Percentiles rank a stretch among this genome's conserved stretches.
Conservation (phyloP, 805 yeast genomes). For the Komagataella pseudopastoris region DNA sequence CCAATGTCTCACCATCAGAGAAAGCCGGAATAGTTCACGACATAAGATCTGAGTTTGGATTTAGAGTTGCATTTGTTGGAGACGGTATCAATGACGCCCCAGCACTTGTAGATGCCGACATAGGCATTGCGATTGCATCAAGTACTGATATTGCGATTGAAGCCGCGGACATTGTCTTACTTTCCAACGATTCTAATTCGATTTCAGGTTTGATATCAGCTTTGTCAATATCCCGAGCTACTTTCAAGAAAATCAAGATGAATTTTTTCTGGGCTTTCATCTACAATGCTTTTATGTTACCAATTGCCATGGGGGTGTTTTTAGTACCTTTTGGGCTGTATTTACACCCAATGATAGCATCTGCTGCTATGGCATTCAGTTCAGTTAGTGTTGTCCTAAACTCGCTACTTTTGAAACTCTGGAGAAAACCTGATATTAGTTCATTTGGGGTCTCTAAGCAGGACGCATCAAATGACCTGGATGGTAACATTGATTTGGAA, state of each 20-base stretch:
- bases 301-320: constrained; percentile 89
- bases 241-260: constrained; percentile 61
- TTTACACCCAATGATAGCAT: constrained; percentile 81
- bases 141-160: constrained; percentile 96
- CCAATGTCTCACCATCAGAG: constrained; percentile 65
- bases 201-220: constrained; percentile 45
- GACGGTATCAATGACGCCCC: constrained; percentile 99
- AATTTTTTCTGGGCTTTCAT: constrained; percentile 82
- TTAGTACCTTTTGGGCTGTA: constrained; percentile 61
- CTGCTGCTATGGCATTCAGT: constrained; percentile 86
- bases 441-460: neutral
- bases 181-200: constrained; percentile 22
- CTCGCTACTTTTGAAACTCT: constrained; percentile 57
- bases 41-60: constrained; percentile 28
- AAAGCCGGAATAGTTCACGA: constrained; percentile 56
- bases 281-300: constrained; percentile 77
- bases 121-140: constrained; percentile 84
- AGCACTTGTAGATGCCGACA: constrained; percentile 75
- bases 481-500: neutral
- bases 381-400: constrained; percentile 80
- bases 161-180: constrained; percentile 84
- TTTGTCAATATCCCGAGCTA: constrained; percentile 51
- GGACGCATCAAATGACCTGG: neutral
- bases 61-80: constrained; percentile 76
- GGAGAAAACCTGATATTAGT: constrained; percentile 27